Base-by-base conservation (phyloP, 2,329 filamentous ascomycete species). In the Sclerotiophoma versabilis region DNA sequence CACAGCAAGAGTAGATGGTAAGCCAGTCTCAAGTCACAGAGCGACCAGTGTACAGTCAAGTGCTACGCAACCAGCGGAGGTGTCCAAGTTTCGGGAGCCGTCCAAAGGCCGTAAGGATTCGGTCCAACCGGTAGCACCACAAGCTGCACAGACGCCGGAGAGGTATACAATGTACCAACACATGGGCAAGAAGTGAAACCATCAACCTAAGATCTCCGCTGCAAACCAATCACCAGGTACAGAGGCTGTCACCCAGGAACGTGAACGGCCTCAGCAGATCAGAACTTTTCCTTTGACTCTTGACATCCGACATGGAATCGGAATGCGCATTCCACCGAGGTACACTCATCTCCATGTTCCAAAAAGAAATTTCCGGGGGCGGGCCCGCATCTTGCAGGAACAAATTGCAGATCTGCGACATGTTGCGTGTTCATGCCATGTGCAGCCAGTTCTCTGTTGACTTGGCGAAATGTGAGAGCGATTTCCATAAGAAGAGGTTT, bases 31-130 rank as follows among this genome's bases (percentile, higher is more conserved):
- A 11, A 22, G 22, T 11, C n/a, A 10, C 15, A 34, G 4, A 19
- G 10, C 17, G 17, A 36, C 15, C 17, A 29, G 14, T 27, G 15
- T 34, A 27, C 29, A 36, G 10, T 4, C n/a, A n/a, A n/a, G n/a
- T n/a, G n/a, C n/a, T n/a, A n/a, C n/a, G 11, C 30, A 44, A n/a
- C 17, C 19, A 29, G 33, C 19, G 23, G 26, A 27, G 2, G 19
- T 6, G 32, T 4, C 25, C 11, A 37, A 15, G 5, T 3, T 15
- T 15, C 38, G 12, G n/a, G 9, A 39, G 22, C 15, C 15, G 3
- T 6, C 26, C 7, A 45, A 51, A 11, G 7, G 14, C 8, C 45
- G 45, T 8, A 43, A 54, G n/a, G 51, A 49, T 20, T 45, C 45
- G n/a, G 33, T 27, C 23, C 39, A 45, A 9, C 25, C 15, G 17